Percentiles rank a stretch among this genome's conserved stretches.
Conservation (phyloP, 176 grass and related monocot genomes). For the Carex kokanica region DNA sequence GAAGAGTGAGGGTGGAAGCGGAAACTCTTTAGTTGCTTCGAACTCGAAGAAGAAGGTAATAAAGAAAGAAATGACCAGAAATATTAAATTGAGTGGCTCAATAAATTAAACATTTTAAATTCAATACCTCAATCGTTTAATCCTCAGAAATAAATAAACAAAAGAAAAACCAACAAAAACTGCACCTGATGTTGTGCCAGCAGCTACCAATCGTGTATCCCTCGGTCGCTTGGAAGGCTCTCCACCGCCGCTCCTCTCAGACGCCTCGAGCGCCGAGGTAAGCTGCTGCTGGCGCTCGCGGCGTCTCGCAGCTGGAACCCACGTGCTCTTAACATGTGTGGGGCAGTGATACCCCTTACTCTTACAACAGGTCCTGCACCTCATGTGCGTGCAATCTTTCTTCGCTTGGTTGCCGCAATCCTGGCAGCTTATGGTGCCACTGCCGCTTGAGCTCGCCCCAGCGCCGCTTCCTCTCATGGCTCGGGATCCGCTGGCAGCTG, state of each 20-base stretch:
- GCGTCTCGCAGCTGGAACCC: constrained; percentile 82
- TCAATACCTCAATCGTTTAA: neutral
- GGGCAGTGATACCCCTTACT: constrained; percentile 66
- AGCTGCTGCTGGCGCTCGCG: constrained; percentile 85
- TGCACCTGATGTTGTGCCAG: constrained; percentile 62
- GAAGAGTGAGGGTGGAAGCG: neutral
- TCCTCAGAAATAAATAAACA: neutral
- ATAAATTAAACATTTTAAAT: neutral
- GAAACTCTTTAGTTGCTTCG: constrained; percentile 8
- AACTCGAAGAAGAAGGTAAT: constrained; percentile 5
- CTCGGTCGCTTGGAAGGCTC: constrained; percentile 52
- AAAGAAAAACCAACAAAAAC: neutral
- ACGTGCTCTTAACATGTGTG: constrained; percentile 92
- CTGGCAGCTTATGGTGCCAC: constrained; percentile 67
- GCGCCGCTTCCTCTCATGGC: constrained; percentile 32
- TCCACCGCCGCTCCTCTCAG: constrained; percentile 22
- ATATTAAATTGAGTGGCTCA: constrained; percentile 25
- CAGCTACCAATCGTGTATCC: constrained; percentile 30
- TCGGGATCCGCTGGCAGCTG: constrained; percentile 26
- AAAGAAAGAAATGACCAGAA: constrained; percentile 11
- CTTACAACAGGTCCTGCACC: constrained; percentile 97
- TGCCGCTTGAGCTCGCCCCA: neutral
- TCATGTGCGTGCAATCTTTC: constrained; percentile 79
- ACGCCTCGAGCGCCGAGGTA: constrained; percentile 26
- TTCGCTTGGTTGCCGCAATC: constrained; percentile 99